Evolutionary conservation across 176 grass and related monocot genomes (phyloP), one percentile per base, ranked within the genome.

Genomic region (Cocos nucifera): DNA sequence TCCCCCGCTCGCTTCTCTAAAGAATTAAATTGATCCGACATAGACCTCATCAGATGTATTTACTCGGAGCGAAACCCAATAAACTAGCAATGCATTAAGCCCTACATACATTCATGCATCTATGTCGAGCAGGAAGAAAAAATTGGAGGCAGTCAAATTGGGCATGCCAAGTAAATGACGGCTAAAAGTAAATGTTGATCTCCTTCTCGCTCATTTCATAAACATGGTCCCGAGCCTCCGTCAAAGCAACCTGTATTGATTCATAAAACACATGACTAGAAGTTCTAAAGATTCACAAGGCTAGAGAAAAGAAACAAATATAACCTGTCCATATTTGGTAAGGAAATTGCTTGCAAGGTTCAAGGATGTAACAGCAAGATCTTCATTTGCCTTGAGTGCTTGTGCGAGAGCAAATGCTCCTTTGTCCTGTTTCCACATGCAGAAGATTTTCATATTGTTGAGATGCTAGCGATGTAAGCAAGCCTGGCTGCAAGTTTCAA

Each of bases 371-470:
- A 98, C 74, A 14, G 84, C 79, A 73, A 92, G 54, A 89, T 98
- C 87, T 78, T 92, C 88, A 66, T 98, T 89, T 19, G 93, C 78
- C 63, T 92, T 98, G 2, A 98, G 84, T 81, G 93, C 93, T 80
- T 88, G 87, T 32, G 87, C 84, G 49, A 98, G 78, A 59, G 87
- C 81, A 66, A 98, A 98, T 25, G 88, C 93, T 76, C 84, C 93
- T 4, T 79, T 85, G 72, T 98, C 93, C 87, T 98, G 60, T 80
- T 64, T 51, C 35, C 35, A 44, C 1, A 44, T 44, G 35, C 35
- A 44, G 9, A 44, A 3, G 1, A 44, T 14, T 44, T 44, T 44
- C 8, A 44, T 14, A 44, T 44, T 44, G 9, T 44, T 14, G 10
- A 44, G 9, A 44, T 44, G 35, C 2, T 30, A 30, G 28, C 0